Base-by-base conservation (phyloP, 768 basidiomycete species). In the Lactarius tabidus region DNA sequence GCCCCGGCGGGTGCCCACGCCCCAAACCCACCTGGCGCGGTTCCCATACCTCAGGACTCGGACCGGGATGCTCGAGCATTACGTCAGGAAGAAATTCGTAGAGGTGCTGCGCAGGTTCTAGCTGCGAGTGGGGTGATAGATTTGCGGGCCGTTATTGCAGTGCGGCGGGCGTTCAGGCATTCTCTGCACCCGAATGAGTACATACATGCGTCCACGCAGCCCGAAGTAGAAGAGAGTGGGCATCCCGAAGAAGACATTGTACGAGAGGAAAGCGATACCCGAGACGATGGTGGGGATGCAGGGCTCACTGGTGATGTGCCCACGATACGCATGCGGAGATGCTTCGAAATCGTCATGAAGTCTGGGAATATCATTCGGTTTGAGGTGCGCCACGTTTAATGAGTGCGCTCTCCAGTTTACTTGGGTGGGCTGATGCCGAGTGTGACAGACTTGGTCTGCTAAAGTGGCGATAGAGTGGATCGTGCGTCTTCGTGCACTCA, bases 381-480 rank as follows among this genome's bases (percentile, higher is more conserved):
- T 60, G 93, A 98, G 83, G 94, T 93, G 69, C 66, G 82, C 69
- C 26, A 17, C 29, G 29, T 38, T 10, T 33, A 10, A 60, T 62
- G 8, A 35, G 41, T 14, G 20, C 33, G 39, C 17, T 31, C 14
- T 39, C 18, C 15, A 20, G 39, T 39, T 45, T 29, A 53, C 28
- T 55, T 43, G n/a, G 6, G 26, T 20, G 17, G 43, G n/a, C n/a
- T 57, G 17, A 57, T 23, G 38, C 29, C 62, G 57, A 65, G 61
- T 23, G 12, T 67, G n/a, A 9, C 52, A 95, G 91, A 80, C 86
- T 41, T 78, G 88, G 78, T 86, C 87, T 28, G 78, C 83, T 61
- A 77, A 73, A 36, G 80, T 88, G 53, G 90, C 91, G 0, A 72
- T 87, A 57, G 94, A 98, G 72, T 98, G 95, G 96, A 85, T 97